Base-by-base conservation (phyloP, 257 asterid genomes). In the Osmanthus fragrans region DNA sequence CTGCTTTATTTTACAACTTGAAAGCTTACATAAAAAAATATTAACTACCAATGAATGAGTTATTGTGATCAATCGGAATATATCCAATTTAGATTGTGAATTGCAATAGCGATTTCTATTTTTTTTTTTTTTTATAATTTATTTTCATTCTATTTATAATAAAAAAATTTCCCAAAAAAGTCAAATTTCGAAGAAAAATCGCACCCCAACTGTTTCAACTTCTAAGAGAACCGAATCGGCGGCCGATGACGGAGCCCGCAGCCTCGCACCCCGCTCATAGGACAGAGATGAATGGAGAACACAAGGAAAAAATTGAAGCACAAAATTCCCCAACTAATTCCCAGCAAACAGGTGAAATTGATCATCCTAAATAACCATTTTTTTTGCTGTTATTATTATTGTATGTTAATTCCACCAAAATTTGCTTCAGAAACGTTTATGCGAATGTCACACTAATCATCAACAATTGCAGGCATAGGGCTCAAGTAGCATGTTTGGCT, bases 301-400 rank as follows among this genome's bases (percentile, higher is more conserved):
- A 60, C 32, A 65, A 72, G 49, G 86, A 66, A 77, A 79, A 27
- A 42, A 23, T 29, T 56, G 82, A 76, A 76, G 79, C 39, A 21
- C 76, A 76, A 42, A 81, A 47, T 60, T 63, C 81, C 71, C 81
- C 86, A 5, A 30, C 58, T 67, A 78, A 60, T 45, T 80, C 86
- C 73, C 83, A 76, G 81, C 82, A 82, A 80, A 87, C 19, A 78
- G 85, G 87, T 85, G 66, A 75, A 65, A 60, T 23, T 9, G 68
- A 60, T 60, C 15, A 60, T 7, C 18, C 30, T 60, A 10, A 25
- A 25, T 21, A 13, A 9, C 25, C 47, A 2, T 3, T 29, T 32
- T 72, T 73, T 8, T 21, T n/a, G 2, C 21, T 13, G 3, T 56
- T 8, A 15, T n/a, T 54, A 9, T n/a, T 72, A 19, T 63, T 13